A percentile compares a stretch with the other conserved stretches of the same genome.
Conservation (phyloP, 1,284 basidiomycete species). For the Hypsizygus ulmarius region DNA sequence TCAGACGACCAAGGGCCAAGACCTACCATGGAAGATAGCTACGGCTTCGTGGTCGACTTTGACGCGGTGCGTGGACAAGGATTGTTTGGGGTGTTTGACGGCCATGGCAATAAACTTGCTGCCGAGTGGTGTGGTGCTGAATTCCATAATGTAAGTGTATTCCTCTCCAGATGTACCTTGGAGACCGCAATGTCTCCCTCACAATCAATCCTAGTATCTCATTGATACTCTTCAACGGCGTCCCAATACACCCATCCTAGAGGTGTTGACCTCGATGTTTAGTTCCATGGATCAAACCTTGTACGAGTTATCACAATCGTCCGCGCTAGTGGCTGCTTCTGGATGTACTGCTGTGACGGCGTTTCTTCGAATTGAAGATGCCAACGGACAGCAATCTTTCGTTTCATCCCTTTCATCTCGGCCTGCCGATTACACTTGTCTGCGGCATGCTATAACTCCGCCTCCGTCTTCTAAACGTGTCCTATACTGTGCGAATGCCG, state of each 20-base stretch:
- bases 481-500: slow-evolving; percentile 18
- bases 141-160: slow-evolving; percentile 17
- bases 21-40: slow-evolving; percentile 19
- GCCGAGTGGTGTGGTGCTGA: slow-evolving; percentile 19
- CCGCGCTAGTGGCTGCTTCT: slow-evolving; percentile 17
- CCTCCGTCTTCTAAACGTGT: slow-evolving; percentile 14
- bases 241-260: slow-evolving; percentile 13
- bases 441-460: slow-evolving; percentile 7
- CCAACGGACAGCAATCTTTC: slow-evolving; percentile 12
- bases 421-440: background rate
- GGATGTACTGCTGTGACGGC: slow-evolving; percentile 19
- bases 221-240: slow-evolving; percentile 10
- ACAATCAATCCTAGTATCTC: slow-evolving; percentile 13
- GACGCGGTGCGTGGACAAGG: slow-evolving; percentile 18
- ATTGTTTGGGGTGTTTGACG: slow-evolving; percentile 18
- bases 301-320: slow-evolving; percentile 10
- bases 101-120: slow-evolving; percentile 20
- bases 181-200: background rate
- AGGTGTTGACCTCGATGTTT: slow-evolving; percentile 12
- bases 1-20: slow-evolving; percentile 12
- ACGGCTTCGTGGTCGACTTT: slow-evolving; percentile 19
- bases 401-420: background rate
- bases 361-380: slow-evolving; percentile 18
- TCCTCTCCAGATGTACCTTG: background rate
- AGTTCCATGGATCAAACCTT: slow-evolving; percentile 17